phyloP scores from a whole-genome alignment of 257 asterid species.

The Nicotiana paniculata region DNA sequence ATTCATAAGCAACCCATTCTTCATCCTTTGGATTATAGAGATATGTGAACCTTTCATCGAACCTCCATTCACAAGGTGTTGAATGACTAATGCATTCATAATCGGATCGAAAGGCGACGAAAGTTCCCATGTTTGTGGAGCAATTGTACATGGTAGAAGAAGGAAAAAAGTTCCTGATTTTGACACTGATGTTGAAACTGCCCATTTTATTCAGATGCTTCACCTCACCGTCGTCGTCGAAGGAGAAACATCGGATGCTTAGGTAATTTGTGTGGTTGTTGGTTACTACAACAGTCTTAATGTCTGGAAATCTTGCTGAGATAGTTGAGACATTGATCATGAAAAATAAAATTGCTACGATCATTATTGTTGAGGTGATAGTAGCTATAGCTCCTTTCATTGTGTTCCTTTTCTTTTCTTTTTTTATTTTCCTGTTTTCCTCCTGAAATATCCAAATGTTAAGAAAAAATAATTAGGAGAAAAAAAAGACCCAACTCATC shows the following conservation, averaged over 20 bases:
- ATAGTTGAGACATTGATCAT: background rate
- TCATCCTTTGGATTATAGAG: slow-evolving; percentile 14
- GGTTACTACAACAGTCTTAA: slow-evolving; percentile 27
- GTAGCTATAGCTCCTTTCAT: background rate
- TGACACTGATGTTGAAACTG: slow-evolving; percentile 27
- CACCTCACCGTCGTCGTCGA: slow-evolving; percentile 21
- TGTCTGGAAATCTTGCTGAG: background rate
- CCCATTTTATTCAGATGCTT: slow-evolving; percentile 37
- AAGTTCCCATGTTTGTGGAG: slow-evolving; percentile 76
- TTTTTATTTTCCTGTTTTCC: background rate
- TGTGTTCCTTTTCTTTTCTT: background rate
- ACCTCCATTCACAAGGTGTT: slow-evolving; percentile 50
- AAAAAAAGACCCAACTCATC: background rate
- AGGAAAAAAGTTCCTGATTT: slow-evolving; percentile 25
- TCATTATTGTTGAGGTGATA: background rate
- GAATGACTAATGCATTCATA: slow-evolving; percentile 22
- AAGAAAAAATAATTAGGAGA: background rate
- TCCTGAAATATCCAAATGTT: background rate
- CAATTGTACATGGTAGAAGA: slow-evolving; percentile 51
- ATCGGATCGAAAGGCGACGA: slow-evolving; percentile 40
- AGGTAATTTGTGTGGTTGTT: slow-evolving; percentile 60
- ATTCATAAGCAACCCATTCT: slow-evolving; percentile 28
- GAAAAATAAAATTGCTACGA: background rate
- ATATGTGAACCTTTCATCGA: slow-evolving; percentile 46
- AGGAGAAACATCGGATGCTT: slow-evolving; percentile 56